Base-by-base conservation (phyloP, 176 grass and related monocot species). In the Saccharum spontaneum region DNA sequence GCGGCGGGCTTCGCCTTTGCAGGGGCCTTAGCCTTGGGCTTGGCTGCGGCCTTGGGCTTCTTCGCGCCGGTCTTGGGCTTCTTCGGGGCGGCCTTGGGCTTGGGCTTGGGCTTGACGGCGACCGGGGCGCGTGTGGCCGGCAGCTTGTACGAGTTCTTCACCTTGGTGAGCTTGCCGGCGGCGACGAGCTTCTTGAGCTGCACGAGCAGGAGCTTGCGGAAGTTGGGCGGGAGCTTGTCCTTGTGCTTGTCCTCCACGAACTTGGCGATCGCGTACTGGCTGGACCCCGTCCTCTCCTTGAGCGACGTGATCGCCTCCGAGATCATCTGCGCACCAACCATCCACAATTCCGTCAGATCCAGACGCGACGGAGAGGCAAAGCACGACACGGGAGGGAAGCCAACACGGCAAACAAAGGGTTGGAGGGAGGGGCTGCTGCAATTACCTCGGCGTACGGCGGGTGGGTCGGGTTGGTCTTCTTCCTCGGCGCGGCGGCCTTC, bases 381-480 rank as follows among this genome's bases (percentile, higher is more conserved):
- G 6, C 17, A 52, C 12, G 6, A 4, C 34, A 18, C 12, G 36
- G 6, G 15, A 43, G 37, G 1, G 4, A 67, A 48, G 28, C 24
- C 17, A 55, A 3, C 5, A 28, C 0, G 17, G 11, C 8, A 43
- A 10, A 7, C 4, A 13, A 2, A 18, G 7, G 6, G 30, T 4
- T 14, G 17, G 14, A 22, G 4, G 10, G 6, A 16, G 12, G 62
- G 62, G n/a, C n/a, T n/a, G n/a, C 10, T 0, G 22, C 1, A 49
- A 44, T 39, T 80, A 95, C 96, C 93, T 93, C 93, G 26, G 85
- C 72, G 75, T 98, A 98, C 30, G 93, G 93, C 11, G 97, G 96
- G 33, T 95, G 93, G 15, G 77, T 8, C 22, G 93, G 73, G 39
- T 62, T 7, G 3, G 75, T 1, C 12, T 75, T 66, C 85, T 98